These are phyloP conservation scores for Graphiopsis chlorocephala DNA, from an alignment of 2,329 filamentous ascomycete species.

Conservation along the genomic window DNA sequence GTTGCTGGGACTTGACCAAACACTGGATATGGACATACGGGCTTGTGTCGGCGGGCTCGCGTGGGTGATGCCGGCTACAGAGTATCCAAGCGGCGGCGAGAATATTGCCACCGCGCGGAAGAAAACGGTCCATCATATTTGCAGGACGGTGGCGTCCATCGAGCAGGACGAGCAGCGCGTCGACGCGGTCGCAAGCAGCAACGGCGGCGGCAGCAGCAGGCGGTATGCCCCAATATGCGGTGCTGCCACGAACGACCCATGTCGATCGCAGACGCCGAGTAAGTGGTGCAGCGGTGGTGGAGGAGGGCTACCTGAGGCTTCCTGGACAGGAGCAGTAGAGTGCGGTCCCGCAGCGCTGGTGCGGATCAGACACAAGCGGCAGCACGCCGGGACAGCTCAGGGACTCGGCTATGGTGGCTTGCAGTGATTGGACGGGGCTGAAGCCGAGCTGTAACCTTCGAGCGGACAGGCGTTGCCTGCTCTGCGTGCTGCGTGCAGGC, in stretches of 20 bases:
- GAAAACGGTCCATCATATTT: background rate
- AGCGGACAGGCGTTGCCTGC: background rate
- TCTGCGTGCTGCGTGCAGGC: background rate
- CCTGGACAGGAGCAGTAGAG: slow-evolving; percentile 1
- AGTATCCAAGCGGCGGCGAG: background rate
- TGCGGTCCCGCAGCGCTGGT: slow-evolving; percentile 4
- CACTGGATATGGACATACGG: background rate
- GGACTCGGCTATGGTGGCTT: background rate
- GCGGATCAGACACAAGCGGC: slow-evolving; percentile 12
- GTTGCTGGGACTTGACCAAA: background rate
- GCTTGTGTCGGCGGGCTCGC: slow-evolving; percentile 13
- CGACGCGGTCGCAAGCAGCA: background rate
- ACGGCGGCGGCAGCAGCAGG: background rate
- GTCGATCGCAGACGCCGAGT: slow-evolving; percentile 3
- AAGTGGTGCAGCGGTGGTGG: background rate
- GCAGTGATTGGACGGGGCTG: background rate
- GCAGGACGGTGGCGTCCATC: background rate
- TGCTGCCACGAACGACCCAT: background rate
- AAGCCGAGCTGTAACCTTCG: slow-evolving; percentile 6
- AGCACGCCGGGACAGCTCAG: slow-evolving; percentile 4
- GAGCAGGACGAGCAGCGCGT: background rate
- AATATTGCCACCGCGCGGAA: background rate
- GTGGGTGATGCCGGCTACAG: slow-evolving; percentile 8
- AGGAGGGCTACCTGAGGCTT: background rate
- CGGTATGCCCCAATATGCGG: slow-evolving; percentile 2